Evolutionary conservation across 495 filamentous ascomycete genomes (phyloP), one percentile per base, ranked within the genome.

Genomic region (Recurvomyces mirabilis): DNA sequence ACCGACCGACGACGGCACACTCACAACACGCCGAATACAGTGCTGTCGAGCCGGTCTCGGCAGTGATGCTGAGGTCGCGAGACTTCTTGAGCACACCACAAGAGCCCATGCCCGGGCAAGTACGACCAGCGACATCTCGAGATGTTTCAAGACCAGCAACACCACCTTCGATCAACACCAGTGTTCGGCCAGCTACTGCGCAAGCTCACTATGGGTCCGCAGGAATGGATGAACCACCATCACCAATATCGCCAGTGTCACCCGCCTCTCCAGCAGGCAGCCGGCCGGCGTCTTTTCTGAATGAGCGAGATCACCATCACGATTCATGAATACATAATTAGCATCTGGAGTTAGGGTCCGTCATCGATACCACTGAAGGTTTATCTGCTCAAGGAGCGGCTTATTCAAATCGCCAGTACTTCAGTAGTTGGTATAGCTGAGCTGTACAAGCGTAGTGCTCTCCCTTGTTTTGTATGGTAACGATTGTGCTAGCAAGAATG

Each of bases 171-270:
- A 12, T 33, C 17, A n/a, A 23, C 18, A 40, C n/a, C 4, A 24
- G 32, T 14, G 10, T n/a, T 30, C 37, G 36, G n/a, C 24, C 37
- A 26, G 28, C 35, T 5, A 47, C 35, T 23, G 45, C 36, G n/a
- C n/a, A n/a, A n/a, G n/a, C 2, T 31, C n/a, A 9, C 17, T 14
- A 9, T 17, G 28, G 10, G n/a, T 31, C n/a, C n/a, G n/a, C n/a
- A n/a, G n/a, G n/a, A 3, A 32, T 7, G 15, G 41, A 44, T 36
- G 41, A 36, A 14, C 28, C 36, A n/a, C 45, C 36, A 18, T 29
- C 43, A 19, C 34, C 38, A 6, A 34, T 39, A 2, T 47, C 45
- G 11, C 45, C 45, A 15, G 45, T 47, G 3, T 47, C 45, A 19
- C 45, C 35, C 9, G 35, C 41, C 19, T 47, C 45, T 14, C 20